phyloP scores from a whole-genome alignment of 2,329 filamentous ascomycete genomes.

The Phialocephala subalpina region DNA sequence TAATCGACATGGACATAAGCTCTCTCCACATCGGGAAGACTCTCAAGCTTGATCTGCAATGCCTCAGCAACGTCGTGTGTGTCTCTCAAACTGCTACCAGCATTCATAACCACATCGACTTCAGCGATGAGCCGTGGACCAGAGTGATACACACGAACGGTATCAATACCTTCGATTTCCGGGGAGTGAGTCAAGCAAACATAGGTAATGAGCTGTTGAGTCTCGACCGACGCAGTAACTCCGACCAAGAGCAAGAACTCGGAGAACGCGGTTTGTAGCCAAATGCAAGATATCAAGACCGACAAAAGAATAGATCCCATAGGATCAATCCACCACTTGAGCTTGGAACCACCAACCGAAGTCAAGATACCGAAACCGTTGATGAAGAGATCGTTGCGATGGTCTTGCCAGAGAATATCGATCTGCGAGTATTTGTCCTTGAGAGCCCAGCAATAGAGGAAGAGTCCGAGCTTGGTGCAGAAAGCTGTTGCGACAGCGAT shows the following conservation, averaged over 20 bases:
- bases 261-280: slow-evolving; percentile 84
- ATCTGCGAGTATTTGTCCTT: slow-evolving; percentile 93
- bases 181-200: slow-evolving; percentile 93
- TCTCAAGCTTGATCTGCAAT: slow-evolving; percentile 93
- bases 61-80: slow-evolving; percentile 95
- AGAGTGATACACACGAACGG: slow-evolving; percentile 91
- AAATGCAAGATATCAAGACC: slow-evolving; percentile 78
- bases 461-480: slow-evolving; percentile 80
- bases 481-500: slow-evolving; percentile 88
- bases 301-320: slow-evolving; percentile 88
- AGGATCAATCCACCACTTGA: slow-evolving; percentile 95
- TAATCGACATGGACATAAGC: slow-evolving; percentile 98
- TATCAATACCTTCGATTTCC: slow-evolving; percentile 86
- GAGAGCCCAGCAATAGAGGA: slow-evolving; percentile 91
- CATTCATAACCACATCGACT: slow-evolving; percentile 95
- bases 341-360: slow-evolving; percentile 87
- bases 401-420: slow-evolving; percentile 93
- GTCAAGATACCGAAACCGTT: slow-evolving; percentile 94
- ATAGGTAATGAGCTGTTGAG: slow-evolving; percentile 94
- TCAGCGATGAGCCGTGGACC: slow-evolving; percentile 91
- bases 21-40: slow-evolving; percentile 87
- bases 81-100: slow-evolving; percentile 72
- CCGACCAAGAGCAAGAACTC: slow-evolving; percentile 95
- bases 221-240: slow-evolving; percentile 83
- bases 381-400: slow-evolving; percentile 96